These are phyloP conservation scores for Kodamaea arcana DNA, from an alignment of 1,139 yeast species.

Conservation along the genomic window DNA sequence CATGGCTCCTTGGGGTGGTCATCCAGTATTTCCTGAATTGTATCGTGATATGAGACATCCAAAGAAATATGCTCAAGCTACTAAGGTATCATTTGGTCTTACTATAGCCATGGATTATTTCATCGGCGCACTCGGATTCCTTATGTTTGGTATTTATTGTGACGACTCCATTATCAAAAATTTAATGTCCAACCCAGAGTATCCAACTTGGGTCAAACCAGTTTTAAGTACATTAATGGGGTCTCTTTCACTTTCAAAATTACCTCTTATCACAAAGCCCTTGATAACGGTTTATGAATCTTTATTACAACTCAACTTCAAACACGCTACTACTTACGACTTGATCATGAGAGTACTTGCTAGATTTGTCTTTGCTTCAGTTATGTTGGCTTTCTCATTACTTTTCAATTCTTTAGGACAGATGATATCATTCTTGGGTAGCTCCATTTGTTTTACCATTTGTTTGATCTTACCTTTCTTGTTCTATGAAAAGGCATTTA, in stretches of 20 bases:
- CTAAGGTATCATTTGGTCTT: conserved; percentile 30
- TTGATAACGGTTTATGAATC: conserved; percentile 39
- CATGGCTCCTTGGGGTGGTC: conserved; percentile 91
- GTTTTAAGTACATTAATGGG: conserved; percentile 36
- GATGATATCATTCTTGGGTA: conserved; percentile 78
- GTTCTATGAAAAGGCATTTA: conserved; percentile 62
- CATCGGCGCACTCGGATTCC: conserved; percentile 34
- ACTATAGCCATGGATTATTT: conserved; percentile 32
- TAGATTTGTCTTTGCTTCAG: conserved; percentile 20
- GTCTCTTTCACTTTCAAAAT: conserved; percentile 36
- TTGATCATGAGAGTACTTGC: conserved; percentile 13
- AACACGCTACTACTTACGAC: conserved; percentile 1
- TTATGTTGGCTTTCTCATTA: conserved; percentile 49
- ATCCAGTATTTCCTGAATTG: conserved; percentile 78
- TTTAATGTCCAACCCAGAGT: conserved; percentile 30
- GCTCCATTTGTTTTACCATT: conserved; percentile 74
- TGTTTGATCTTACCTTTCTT: conserved; percentile 75
- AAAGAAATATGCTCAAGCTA: conserved; percentile 24
- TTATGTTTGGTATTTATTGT: conserved; percentile 38
- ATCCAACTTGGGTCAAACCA: conserved; percentile 30
- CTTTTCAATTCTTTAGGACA: conserved; percentile 74
- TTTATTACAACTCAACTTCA: conserved; percentile 4
- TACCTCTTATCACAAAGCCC: conserved; percentile 40
- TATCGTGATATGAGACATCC: conserved; percentile 84
- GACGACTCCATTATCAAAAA: conserved; percentile 39